phyloP scores from a whole-genome alignment of 129 eudicot genomes.

The Rutidosis leptorrhynchoides region DNA sequence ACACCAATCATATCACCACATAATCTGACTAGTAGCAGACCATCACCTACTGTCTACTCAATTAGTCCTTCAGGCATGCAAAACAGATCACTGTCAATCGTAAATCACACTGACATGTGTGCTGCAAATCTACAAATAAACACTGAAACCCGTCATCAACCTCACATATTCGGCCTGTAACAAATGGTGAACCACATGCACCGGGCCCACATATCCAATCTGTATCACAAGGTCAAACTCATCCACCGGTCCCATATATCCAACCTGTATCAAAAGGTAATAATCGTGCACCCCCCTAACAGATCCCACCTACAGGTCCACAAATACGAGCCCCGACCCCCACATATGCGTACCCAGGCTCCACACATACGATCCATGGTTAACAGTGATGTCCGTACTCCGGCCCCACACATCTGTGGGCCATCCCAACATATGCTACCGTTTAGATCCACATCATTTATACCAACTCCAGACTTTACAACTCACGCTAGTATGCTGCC shows the following conservation, averaged over 20 bases:
- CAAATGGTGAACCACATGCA: conserved; percentile 40
- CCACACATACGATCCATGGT: conserved; percentile 49
- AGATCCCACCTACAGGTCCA: not conserved
- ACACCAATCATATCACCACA: conserved; percentile 24
- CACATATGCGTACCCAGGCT: conserved; percentile 38
- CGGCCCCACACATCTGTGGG: conserved; percentile 47
- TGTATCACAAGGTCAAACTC: conserved; percentile 27
- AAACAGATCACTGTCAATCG: conserved; percentile 25
- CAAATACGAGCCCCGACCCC: conserved; percentile 50
- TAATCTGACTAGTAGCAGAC: not conserved
- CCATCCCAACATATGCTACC: conserved; percentile 3
- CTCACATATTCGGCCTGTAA: conserved; percentile 49
- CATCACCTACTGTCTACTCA: not conserved
- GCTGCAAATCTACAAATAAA: conserved; percentile 36
- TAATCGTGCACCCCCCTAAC: no score
- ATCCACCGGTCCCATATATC: conserved; percentile 58
- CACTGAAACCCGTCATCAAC: conserved; percentile 48
- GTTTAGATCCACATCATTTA: no score
- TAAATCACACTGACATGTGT: conserved; percentile 35
- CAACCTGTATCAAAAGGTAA: conserved; percentile 7
- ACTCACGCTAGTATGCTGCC: conserved; percentile 25
- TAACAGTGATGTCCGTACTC: conserved; percentile 44
- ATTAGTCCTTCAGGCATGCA: not conserved
- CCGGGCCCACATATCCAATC: conserved; percentile 38
- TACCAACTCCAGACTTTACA: conserved; percentile 25